phyloP scores from a whole-genome alignment of 2,329 filamentous ascomycete species.

The Chaetomium globosum region DNA sequence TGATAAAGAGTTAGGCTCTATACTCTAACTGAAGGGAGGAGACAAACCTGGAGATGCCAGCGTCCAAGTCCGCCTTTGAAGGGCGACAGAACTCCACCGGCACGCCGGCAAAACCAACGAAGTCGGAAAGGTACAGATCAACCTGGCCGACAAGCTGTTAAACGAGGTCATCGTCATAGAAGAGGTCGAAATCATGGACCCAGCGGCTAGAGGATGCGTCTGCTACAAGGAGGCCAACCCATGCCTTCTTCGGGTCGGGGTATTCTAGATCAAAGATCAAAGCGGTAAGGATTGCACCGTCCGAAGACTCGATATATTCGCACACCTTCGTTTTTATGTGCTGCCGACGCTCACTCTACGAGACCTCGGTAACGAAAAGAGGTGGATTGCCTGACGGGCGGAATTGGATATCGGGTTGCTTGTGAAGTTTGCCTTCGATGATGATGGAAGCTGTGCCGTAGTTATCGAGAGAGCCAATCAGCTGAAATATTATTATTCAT shows the following conservation, averaged over 20 bases:
- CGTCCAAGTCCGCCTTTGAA: constrained; percentile 18
- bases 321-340: constrained; percentile 17
- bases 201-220: not conserved
- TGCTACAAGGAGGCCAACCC: constrained; percentile 11
- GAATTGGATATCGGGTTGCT: constrained; percentile 19
- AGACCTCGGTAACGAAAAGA: constrained; percentile 24
- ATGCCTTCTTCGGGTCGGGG: constrained; percentile 19
- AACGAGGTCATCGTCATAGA: constrained; percentile 17
- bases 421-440: constrained; percentile 6
- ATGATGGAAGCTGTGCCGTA: constrained; percentile 7
- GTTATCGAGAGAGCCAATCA: constrained; percentile 5
- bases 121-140: constrained; percentile 26
- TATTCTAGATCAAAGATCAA: constrained; percentile 23
- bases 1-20: constrained; percentile 14
- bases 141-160: constrained; percentile 20
- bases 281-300: constrained; percentile 18
- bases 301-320: constrained; percentile 19
- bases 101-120: constrained; percentile 17
- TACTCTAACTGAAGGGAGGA: constrained; percentile 8
- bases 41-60: constrained; percentile 22
- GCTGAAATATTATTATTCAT: no score
- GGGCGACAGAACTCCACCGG: constrained; percentile 23
- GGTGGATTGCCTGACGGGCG: constrained; percentile 10
- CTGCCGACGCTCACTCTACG: constrained; percentile 21
- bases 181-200: constrained; percentile 4